phyloP scores from a whole-genome alignment of 768 basidiomycete species.

The Mycena polygramma region DNA sequence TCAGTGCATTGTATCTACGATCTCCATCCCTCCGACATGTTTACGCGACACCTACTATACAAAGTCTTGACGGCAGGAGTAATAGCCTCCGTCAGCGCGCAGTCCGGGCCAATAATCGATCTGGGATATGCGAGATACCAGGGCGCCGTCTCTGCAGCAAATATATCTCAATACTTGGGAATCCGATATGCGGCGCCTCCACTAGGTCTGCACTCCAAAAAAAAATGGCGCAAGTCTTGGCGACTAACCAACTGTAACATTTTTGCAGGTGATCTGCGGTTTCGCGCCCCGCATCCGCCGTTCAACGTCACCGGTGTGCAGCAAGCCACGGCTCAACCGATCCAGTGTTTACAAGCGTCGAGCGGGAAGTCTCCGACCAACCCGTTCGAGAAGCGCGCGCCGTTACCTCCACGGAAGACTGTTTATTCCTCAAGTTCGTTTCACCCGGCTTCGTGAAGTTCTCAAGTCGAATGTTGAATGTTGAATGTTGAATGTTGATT shows the following conservation, averaged over 20 bases:
- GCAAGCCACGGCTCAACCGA: constrained; percentile 46
- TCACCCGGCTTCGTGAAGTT: no score
- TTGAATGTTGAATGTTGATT: background rate
- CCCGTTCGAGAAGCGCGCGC: background rate
- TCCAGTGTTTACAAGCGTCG: constrained; percentile 47
- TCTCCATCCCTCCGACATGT: no score
- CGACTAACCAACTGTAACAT: background rate
- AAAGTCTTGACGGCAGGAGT: background rate
- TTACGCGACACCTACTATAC: background rate
- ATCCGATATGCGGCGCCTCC: constrained; percentile 68
- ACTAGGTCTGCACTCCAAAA: constrained; percentile 47
- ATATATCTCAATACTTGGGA: constrained; percentile 54
- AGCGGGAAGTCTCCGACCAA: background rate
- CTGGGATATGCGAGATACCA: constrained; percentile 61
- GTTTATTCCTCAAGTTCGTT: constrained; percentile 55
- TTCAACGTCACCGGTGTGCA: constrained; percentile 44
- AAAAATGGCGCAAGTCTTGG: no score
- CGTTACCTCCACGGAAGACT: constrained; percentile 47
- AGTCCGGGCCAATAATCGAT: constrained; percentile 47
- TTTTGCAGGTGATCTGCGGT: constrained; percentile 48
- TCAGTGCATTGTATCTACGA: no score
- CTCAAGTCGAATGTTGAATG: background rate
- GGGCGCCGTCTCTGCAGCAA: constrained; percentile 51
- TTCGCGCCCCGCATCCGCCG: constrained; percentile 49
- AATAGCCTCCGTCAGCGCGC: background rate